Base-by-base conservation (phyloP, 306 rosid species). In the Begonia loranthoides region DNA sequence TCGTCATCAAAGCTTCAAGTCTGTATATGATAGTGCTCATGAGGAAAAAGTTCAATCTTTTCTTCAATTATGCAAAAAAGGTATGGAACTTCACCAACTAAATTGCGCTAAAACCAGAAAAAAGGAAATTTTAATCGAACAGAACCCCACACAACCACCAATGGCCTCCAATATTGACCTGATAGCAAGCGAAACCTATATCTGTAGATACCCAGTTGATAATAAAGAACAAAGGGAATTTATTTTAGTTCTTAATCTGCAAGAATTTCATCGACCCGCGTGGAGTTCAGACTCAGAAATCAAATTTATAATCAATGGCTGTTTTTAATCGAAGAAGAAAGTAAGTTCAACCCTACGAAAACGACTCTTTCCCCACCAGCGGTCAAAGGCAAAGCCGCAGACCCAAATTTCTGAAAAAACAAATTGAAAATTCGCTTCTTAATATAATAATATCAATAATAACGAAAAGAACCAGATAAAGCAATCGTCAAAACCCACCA, bases 361-460 rank as follows among this genome's bases (percentile, higher is more conserved):
- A 68, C 65, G 75, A 77, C 76, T 59, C 65, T 59, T 54, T 58
- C 60, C 46, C 65, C 78, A 72, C 38, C 62, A 3, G 64, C 7
- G 60, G 68, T 56, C 71, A 59, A 61, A 45, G 66, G 76, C 71
- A 57, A 61, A 45, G 66, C 78, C 63, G 22, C 49, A 16, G 70
- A 76, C 58, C 64, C 54, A 58, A 58, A 73, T 67, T 40, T 55
- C 16, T 9, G 44, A 44, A n/a, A 54, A 28, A 1, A 6, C 4
- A 28, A 28, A 28, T 28, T 28, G 36, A 28, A 28, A 28, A 28
- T 28, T 28, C 36, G 36, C 36, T 4, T 28, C 36, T 28, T 28
- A 28, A 28, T 28, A 28, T 28, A 28, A 28, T 28, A 34, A 0
- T 14, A n/a, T n/a, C n/a, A 45, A 45, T 1, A 2, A 33, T 1